Percentiles rank a stretch among this genome's conserved stretches.
These are phyloP conservation scores for Boletus fagicola DNA, from an alignment of 768 basidiomycete genomes.

Conservation along the genomic window DNA sequence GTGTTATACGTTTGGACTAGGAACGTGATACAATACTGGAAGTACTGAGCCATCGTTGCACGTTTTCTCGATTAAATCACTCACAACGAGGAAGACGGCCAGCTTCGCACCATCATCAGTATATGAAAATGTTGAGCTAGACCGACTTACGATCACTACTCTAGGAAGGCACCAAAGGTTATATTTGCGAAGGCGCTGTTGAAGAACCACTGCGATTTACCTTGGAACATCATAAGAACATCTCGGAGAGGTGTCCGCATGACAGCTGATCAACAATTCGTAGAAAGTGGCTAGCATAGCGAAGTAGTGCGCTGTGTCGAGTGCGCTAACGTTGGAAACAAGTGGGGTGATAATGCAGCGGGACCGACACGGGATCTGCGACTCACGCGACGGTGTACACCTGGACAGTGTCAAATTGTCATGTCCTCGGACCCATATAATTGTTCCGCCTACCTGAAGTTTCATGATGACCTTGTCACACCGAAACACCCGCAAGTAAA, in stretches of 20 bases:
- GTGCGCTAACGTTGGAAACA: neutral
- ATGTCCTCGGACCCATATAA: neutral
- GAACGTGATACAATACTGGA: conserved; percentile 13
- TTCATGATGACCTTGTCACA: neutral
- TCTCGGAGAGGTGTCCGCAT: neutral
- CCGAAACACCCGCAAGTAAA: conserved; percentile 5
- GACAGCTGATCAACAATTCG: neutral
- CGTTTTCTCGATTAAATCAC: neutral
- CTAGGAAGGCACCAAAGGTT: neutral
- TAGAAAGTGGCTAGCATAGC: neutral
- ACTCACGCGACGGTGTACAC: conserved; percentile 10
- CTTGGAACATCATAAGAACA: conserved; percentile 4
- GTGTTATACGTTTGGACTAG: conserved; percentile 14
- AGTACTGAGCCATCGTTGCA: neutral
- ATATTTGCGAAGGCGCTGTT: neutral
- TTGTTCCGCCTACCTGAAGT: neutral
- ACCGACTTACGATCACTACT: neutral
- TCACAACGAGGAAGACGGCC: neutral
- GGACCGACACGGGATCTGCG: neutral
- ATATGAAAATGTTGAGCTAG: neutral
- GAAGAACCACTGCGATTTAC: neutral
- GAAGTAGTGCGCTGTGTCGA: conserved; percentile 5
- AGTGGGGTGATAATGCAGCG: neutral
- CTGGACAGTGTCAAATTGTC: neutral
- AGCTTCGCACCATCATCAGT: neutral